Conservation (phyloP, 2,329 filamentous ascomycete species). For the Xylaria sp. region DNA sequence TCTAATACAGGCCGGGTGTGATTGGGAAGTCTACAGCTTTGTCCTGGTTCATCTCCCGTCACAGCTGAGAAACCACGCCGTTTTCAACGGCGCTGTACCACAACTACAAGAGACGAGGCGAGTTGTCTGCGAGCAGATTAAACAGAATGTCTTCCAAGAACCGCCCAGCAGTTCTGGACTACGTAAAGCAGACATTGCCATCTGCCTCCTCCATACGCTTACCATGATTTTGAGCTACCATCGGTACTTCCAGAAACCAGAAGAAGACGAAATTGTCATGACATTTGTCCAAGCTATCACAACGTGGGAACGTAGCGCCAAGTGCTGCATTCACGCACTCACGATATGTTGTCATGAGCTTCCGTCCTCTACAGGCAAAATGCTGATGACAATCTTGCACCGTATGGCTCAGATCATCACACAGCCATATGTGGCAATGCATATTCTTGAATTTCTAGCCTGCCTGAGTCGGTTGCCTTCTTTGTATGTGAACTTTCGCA, state of each 20-base stretch:
- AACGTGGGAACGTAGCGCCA: constrained; percentile 79
- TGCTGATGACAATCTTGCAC: constrained; percentile 77
- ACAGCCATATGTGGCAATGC: constrained; percentile 82
- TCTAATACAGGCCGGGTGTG: constrained; percentile 67
- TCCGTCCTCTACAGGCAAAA: constrained; percentile 79
- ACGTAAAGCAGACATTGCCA: constrained; percentile 80
- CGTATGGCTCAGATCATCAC: constrained; percentile 97
- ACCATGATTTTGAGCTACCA: constrained; percentile 90
- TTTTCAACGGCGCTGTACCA: constrained; percentile 69
- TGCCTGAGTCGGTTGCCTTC: constrained; percentile 78
- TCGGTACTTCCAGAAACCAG: constrained; percentile 71
- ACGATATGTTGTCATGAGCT: constrained; percentile 94
- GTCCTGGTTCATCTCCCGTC: constrained; percentile 79
- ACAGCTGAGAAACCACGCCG: constrained; percentile 81
- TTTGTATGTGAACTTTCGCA: constrained; percentile 80
- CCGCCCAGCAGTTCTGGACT: constrained; percentile 74
- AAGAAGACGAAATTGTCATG: constrained; percentile 84
- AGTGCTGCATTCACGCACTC: constrained; percentile 88
- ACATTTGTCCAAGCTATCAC: constrained; percentile 82
- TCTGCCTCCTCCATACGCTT: constrained; percentile 80
- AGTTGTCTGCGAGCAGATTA: constrained; percentile 76
- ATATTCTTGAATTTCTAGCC: constrained; percentile 93
- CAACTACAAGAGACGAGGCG: constrained; percentile 72
- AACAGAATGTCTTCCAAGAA: constrained; percentile 70
- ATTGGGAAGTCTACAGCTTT: constrained; percentile 94